These are phyloP conservation scores for Tolypocladium inflatum DNA, from an alignment of 2,329 filamentous ascomycete species.

Conservation along the genomic window DNA sequence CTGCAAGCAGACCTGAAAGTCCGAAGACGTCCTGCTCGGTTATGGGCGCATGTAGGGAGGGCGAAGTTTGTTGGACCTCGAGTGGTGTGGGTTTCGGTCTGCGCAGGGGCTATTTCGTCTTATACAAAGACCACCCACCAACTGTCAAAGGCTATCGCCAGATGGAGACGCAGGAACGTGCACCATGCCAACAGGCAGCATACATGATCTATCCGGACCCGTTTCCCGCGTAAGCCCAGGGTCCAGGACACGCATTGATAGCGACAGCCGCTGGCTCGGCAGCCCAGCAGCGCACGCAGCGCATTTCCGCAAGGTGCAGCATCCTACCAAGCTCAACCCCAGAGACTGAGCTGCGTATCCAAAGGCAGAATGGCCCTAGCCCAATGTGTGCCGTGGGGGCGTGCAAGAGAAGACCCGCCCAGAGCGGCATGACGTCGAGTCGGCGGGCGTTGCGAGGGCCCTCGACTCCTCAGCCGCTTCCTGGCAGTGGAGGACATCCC, in stretches of 20 bases:
- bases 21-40: not conserved
- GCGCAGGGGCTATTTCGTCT: not conserved
- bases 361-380: not conserved
- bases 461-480: not conserved
- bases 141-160: not conserved
- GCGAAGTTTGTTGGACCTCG: not conserved
- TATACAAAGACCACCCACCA: not conserved
- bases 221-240: not conserved
- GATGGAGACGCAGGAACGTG: not conserved
- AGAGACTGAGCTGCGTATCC: not conserved
- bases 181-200: not conserved
- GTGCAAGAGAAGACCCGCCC: not conserved
- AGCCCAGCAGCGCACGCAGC: not conserved
- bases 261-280: not conserved
- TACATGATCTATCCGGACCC: not conserved
- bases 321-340: not conserved
- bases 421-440: not conserved
- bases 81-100: not conserved
- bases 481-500: not conserved
- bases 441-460: not conserved
- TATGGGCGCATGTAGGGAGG: not conserved
- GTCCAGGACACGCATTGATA: not conserved
- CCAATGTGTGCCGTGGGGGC: not conserved
- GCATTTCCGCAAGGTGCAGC: not conserved
- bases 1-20: not conserved